Evolutionary conservation across 1,139 yeast genomes (phyloP).

Genomic region (Scheffersomyces cryptocercus): DNA sequence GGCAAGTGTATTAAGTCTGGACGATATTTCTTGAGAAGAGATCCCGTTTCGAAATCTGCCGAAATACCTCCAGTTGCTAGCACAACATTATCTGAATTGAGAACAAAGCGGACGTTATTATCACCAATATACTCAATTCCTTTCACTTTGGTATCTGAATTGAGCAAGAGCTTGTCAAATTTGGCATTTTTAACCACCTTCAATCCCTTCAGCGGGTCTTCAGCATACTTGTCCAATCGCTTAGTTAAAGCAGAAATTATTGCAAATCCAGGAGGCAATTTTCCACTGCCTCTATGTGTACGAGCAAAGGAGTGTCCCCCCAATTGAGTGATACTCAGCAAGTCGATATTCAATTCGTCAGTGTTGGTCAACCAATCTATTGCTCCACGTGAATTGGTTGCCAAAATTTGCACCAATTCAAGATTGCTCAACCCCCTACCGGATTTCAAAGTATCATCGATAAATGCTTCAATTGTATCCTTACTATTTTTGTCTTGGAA

Average conservation of each 20-base stretch:
- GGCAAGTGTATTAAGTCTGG: constrained; percentile 36
- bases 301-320: constrained; percentile 42
- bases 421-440: constrained; percentile 30
- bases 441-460: constrained; percentile 29
- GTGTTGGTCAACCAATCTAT: constrained; percentile 31
- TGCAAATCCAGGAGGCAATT: constrained; percentile 39
- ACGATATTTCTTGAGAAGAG: constrained; percentile 27
- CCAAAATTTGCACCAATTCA: constrained; percentile 26
- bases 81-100: constrained; percentile 20
- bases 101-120: constrained; percentile 6
- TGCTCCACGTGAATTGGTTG: constrained; percentile 27
- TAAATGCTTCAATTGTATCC: constrained; percentile 27
- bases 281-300: constrained; percentile 36
- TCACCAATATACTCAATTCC: constrained; percentile 23
- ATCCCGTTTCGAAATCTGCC: constrained; percentile 25
- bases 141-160: constrained; percentile 12
- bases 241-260: constrained; percentile 29
- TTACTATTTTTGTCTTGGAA: constrained; percentile 21
- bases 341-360: constrained; percentile 23
- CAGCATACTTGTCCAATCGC: constrained; percentile 15
- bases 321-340: constrained; percentile 28
- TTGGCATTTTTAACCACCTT: constrained; percentile 21
- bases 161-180: constrained; percentile 18
- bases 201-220: constrained; percentile 13
- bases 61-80: constrained; percentile 44